These are phyloP conservation scores for Spergularia bocconei DNA, from an alignment of 148 eudicot genomes.

Conservation along the genomic window DNA sequence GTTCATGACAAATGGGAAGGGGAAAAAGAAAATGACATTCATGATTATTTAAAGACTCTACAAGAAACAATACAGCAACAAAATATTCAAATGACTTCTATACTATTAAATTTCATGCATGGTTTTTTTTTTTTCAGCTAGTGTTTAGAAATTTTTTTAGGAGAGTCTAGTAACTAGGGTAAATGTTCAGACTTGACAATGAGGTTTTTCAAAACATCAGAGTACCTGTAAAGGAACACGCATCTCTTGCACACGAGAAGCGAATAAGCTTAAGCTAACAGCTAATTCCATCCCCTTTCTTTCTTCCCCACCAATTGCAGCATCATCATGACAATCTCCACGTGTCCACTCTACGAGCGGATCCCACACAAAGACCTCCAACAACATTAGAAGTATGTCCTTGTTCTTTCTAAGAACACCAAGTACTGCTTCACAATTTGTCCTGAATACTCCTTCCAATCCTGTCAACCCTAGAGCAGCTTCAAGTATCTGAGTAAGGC, in stretches of 20 bases:
- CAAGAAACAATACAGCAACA: not conserved
- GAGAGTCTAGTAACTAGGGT: not conserved
- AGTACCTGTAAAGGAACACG: conserved; percentile 94
- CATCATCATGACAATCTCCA: conserved; percentile 96
- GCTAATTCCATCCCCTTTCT: conserved; percentile 99
- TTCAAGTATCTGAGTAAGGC: conserved; percentile 93
- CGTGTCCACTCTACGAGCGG: conserved; percentile 99
- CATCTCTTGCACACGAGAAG: conserved; percentile 98
- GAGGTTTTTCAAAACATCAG: conserved; percentile 12
- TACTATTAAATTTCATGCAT: not conserved
- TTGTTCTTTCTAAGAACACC: conserved; percentile 77
- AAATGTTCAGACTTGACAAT: not conserved
- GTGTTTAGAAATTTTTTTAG: not conserved
- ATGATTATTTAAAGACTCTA: not conserved
- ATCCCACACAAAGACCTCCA: conserved; percentile 98
- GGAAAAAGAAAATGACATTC: not conserved
- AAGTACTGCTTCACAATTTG: conserved; percentile 92
- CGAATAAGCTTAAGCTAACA: conserved; percentile 97
- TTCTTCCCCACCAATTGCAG: conserved; percentile 96
- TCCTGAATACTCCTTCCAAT: conserved; percentile 84
- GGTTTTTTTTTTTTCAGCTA: too few species aligned
- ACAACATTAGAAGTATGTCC: conserved; percentile 80
- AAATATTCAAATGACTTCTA: not conserved
- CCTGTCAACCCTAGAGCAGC: conserved; percentile 93
- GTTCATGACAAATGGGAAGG: not conserved